Evolutionary conservation across 2,329 filamentous ascomycete species (phyloP), one percentile per base, ranked within the genome.

Genomic region (Xylariales sp.): DNA sequence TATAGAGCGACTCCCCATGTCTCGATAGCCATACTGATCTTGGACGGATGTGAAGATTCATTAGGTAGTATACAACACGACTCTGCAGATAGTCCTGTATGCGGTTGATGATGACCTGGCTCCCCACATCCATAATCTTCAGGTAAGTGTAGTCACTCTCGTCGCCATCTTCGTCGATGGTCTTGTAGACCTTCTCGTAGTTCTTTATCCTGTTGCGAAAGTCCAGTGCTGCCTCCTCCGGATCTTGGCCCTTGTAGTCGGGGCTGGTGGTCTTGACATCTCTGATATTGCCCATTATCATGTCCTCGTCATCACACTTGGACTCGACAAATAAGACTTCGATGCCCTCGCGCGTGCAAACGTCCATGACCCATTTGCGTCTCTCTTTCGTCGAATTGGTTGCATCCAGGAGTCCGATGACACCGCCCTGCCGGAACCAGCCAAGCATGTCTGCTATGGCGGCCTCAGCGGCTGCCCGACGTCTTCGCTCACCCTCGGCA

Each of bases 251-350:
- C 44, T 82, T 73, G 62, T 98, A 98, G 66, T 98, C 93, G 2
- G 93, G 93, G 43, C 88, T 95, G 19, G 88, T 95, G 2, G 89
- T 91, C 74, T 98, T 98, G 57, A 98, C 93, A 60, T 96, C 90
- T 51, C 90, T 81, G 51, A 98, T 96, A 64, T 98, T 98, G 71
- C 83, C 87, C 89, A 96, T 95, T 68, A 98, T 95, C 51, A 97
- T 71, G 32, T 91, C 85, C 62, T 97, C 90, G 53, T 96, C 84
- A 59, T 98, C 91, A 62, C 93, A 98, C 61, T 93, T 94, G 53
- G 88, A 95, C 71, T 98, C 93, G 35, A 98, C 93, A 54, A 95
- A 98, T 35, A 98, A 71, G 8, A 94, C 90, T 60, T 96, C 89
- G 46, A 97, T 83, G 41, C 82, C 82, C 50, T 91, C 82, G 10